These are phyloP conservation scores for Lentithecium fluviatile DNA, from an alignment of 495 filamentous ascomycete species.

Conservation along the genomic window DNA sequence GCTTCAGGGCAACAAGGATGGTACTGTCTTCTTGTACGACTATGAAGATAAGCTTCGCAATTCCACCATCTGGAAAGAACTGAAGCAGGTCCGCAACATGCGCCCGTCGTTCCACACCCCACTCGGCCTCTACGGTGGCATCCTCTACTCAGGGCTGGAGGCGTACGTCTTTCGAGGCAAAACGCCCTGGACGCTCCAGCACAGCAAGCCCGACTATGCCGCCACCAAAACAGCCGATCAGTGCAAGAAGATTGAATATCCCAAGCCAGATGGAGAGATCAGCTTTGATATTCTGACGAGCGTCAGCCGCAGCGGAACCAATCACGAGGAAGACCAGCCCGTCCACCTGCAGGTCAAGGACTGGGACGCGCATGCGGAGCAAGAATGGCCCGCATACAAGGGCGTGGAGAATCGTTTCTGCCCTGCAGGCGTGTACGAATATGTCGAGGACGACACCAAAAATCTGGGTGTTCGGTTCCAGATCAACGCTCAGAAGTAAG, in stretches of 20 bases:
- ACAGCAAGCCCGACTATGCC: slow-evolving; percentile 68
- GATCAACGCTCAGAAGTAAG: slow-evolving; percentile 97
- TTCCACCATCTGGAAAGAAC: slow-evolving; percentile 87
- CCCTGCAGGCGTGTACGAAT: slow-evolving; percentile 98
- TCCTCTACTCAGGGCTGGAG: slow-evolving; percentile 91
- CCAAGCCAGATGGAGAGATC: slow-evolving; percentile 91
- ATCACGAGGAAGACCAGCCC: slow-evolving; percentile 98
- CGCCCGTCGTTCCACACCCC: slow-evolving; percentile 87
- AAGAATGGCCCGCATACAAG: slow-evolving; percentile 83
- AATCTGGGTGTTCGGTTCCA: slow-evolving; percentile 86
- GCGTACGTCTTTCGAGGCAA: slow-evolving; percentile 82
- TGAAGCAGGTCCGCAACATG: slow-evolving; percentile 96
- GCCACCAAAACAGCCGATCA: slow-evolving; percentile 79
- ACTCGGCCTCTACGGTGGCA: slow-evolving; percentile 80
- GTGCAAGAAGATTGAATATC: slow-evolving; percentile 88
- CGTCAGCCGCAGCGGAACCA: slow-evolving; percentile 91
- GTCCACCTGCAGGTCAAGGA: slow-evolving; percentile 92
- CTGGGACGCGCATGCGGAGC: slow-evolving; percentile 83
- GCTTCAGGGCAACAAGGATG: slow-evolving; percentile 55
- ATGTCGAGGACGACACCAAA: slow-evolving; percentile 85
- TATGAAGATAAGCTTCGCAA: slow-evolving; percentile 90
- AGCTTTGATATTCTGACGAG: slow-evolving; percentile 94
- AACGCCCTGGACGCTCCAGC: slow-evolving; percentile 89
- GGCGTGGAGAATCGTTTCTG: slow-evolving; percentile 98
- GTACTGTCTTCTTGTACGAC: slow-evolving; percentile 85